Evolutionary conservation across 352 stramenopile genomes (phyloP).

Genomic region (Phytophthora agathidicida): DNA sequence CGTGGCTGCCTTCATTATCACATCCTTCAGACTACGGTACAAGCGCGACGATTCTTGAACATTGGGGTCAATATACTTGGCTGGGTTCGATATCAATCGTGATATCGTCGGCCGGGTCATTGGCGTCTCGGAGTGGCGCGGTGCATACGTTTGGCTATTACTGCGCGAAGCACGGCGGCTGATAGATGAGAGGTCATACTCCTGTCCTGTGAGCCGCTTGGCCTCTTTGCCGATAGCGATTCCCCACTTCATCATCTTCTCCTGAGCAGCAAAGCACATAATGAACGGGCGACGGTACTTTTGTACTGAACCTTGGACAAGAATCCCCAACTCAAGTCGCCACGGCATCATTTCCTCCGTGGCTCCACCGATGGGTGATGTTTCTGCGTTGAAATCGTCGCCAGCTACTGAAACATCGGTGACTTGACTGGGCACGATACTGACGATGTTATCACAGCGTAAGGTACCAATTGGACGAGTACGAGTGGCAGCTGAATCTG

Average conservation of each 20-base stretch:
- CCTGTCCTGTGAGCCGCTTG: constrained; percentile 78
- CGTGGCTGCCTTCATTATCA: constrained; percentile 63
- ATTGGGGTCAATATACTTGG: constrained; percentile 75
- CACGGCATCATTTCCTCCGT: constrained; percentile 73
- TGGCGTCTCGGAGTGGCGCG: constrained; percentile 59
- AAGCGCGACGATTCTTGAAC: constrained; percentile 53
- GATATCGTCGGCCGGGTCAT: constrained; percentile 67
- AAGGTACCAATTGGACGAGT: constrained; percentile 78
- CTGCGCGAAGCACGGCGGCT: constrained; percentile 63
- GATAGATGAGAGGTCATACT: constrained; percentile 84
- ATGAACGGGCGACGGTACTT: constrained; percentile 83
- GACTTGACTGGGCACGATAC: constrained; percentile 74
- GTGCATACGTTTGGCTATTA: constrained; percentile 63
- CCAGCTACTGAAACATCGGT: constrained; percentile 32
- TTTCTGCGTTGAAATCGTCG: constrained; percentile 14
- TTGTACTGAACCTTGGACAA: constrained; percentile 56
- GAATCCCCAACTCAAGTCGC: constrained; percentile 73
- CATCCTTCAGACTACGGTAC: constrained; percentile 81
- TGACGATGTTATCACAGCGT: constrained; percentile 83
- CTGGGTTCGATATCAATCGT: constrained; percentile 75
- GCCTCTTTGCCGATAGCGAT: constrained; percentile 77
- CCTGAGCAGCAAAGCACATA: constrained; percentile 76
- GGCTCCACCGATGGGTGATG: constrained; percentile 25
- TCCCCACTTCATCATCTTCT: constrained; percentile 91
- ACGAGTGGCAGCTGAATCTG: constrained; percentile 55